These are phyloP conservation scores for Phytophthora ramorum DNA, from an alignment of 352 stramenopile genomes.

Conservation along the genomic window DNA sequence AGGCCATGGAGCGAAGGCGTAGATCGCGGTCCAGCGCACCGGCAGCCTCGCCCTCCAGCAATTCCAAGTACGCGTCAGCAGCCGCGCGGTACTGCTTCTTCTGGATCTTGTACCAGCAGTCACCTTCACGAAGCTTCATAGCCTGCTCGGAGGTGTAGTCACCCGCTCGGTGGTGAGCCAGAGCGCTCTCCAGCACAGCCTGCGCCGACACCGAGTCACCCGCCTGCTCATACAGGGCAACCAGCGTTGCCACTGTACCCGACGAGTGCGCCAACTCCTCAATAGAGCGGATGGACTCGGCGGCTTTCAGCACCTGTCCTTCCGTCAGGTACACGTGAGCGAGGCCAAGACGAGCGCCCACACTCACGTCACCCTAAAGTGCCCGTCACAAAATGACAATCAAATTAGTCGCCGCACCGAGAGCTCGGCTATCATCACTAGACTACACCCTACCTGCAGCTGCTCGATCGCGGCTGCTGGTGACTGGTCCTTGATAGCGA, in stretches of 20 bases:
- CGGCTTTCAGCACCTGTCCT: conserved; percentile 54
- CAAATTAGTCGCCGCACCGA: neutral
- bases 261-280: conserved; percentile 65
- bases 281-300: conserved; percentile 70
- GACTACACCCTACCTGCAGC: conserved; percentile 37
- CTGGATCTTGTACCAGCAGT: conserved; percentile 82
- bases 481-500: conserved; percentile 75
- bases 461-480: conserved; percentile 56
- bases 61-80: conserved; percentile 65
- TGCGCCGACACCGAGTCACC: conserved; percentile 59
- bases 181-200: conserved; percentile 54
- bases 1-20: conserved; percentile 78
- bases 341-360: conserved; percentile 69
- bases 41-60: conserved; percentile 73
- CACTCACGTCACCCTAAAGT: conserved; percentile 50
- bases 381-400: neutral
- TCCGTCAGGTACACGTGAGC: conserved; percentile 79
- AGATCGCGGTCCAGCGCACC: conserved; percentile 69
- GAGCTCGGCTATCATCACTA: neutral
- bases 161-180: conserved; percentile 59
- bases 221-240: conserved; percentile 74
- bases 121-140: conserved; percentile 81
- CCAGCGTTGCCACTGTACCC: conserved; percentile 82
- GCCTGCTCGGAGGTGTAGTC: conserved; percentile 64
- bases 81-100: conserved; percentile 79